Evolutionary conservation across 768 basidiomycete genomes (phyloP).

Genomic region (Leccinum aurantiacum): DNA sequence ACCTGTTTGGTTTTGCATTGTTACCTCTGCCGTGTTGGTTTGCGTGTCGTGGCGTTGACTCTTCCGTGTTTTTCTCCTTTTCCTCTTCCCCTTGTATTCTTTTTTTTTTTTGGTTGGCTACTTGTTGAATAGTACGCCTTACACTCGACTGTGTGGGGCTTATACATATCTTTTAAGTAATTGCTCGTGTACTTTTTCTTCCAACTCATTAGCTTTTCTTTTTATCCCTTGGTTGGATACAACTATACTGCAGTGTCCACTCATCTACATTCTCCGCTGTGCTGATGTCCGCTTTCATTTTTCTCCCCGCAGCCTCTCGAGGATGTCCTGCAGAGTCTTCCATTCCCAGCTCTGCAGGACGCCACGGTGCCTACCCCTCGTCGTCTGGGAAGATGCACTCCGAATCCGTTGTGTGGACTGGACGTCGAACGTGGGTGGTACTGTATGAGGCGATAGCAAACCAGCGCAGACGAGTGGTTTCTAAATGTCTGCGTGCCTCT

Average conservation of each 20-base stretch:
- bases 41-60: conserved; percentile 2
- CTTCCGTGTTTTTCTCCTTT: neutral
- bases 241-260: neutral
- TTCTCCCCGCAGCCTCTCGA: conserved; percentile 4
- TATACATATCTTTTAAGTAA: conserved; percentile 15
- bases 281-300: neutral
- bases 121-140: neutral
- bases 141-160: neutral
- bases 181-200: conserved; percentile 1
- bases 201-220: neutral
- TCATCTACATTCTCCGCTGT: neutral
- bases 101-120: neutral
- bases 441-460: conserved; percentile 25
- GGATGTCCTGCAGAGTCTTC: conserved; percentile 11
- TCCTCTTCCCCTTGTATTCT: neutral
- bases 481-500: conserved; percentile 47
- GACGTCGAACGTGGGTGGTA: neutral
- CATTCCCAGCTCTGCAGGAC: conserved; percentile 13
- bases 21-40: neutral
- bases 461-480: conserved; percentile 52
- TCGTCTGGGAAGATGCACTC: conserved; percentile 22
- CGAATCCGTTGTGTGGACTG: conserved; percentile 7
- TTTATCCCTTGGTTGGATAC: neutral
- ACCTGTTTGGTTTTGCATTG: conserved; percentile 3
- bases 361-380: neutral